phyloP scores from a whole-genome alignment of 768 basidiomycete genomes.

The Russula compacta region DNA sequence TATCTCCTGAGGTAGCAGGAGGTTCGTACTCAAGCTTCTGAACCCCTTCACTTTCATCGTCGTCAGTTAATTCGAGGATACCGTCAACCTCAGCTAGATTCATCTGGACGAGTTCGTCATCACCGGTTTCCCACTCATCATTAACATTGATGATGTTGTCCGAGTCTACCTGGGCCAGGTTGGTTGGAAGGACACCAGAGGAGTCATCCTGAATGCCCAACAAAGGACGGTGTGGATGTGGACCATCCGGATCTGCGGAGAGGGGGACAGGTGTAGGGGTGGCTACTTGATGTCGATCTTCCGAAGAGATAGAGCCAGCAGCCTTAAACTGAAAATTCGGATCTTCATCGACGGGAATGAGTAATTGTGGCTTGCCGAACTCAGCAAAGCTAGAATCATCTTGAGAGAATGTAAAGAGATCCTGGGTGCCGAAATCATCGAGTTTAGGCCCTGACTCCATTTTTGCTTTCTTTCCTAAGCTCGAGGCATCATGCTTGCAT shows the following conservation, averaged over 20 bases:
- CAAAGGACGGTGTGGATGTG: background rate
- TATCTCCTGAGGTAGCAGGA: background rate
- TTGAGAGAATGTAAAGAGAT: background rate
- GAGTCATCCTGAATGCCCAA: background rate
- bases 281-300: background rate
- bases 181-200: background rate
- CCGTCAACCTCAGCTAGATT: constrained; percentile 25
- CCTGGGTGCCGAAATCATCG: background rate
- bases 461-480: constrained; percentile 9
- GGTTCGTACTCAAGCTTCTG: constrained; percentile 22
- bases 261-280: background rate
- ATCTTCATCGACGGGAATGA: background rate
- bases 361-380: constrained; percentile 12
- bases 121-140: constrained; percentile 62
- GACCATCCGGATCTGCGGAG: background rate
- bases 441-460: background rate
- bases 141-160: constrained; percentile 21
- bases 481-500: background rate
- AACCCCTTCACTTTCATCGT: constrained; percentile 25
- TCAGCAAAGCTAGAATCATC: background rate
- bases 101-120: constrained; percentile 48
- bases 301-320: background rate
- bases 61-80: constrained; percentile 15
- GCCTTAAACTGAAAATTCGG: background rate
- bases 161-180: background rate